Evolutionary conservation across 495 filamentous ascomycete species (phyloP).

Genomic region (Lasiosphaeria miniovina): DNA sequence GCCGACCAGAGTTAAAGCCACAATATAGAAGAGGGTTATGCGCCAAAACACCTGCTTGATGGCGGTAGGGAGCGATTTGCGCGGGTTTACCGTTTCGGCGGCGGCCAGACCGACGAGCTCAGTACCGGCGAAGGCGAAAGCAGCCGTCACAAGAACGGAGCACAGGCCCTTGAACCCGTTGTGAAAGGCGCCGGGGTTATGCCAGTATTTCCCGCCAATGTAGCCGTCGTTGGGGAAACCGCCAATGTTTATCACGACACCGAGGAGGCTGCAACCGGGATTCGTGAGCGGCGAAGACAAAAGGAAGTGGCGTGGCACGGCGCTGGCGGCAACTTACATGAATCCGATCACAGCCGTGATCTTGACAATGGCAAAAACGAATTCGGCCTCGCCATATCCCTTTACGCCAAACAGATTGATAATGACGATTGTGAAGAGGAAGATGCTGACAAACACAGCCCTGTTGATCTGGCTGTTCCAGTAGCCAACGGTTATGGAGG

Average conservation of each 20-base stretch:
- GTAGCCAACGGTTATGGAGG: conserved; percentile 82
- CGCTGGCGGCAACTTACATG: conserved; percentile 55
- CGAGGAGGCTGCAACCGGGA: conserved; percentile 57
- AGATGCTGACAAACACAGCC: conserved; percentile 82
- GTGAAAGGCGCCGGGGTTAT: conserved; percentile 81
- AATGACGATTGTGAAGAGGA: conserved; percentile 65
- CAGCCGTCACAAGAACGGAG: conserved; percentile 88
- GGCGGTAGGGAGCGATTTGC: conserved; percentile 80
- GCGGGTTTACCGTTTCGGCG: conserved; percentile 82
- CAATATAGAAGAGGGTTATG: conserved; percentile 83
- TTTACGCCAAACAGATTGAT: conserved; percentile 88
- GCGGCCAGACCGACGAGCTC: conserved; percentile 91
- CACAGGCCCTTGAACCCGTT: conserved; percentile 94
- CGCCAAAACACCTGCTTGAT: conserved; percentile 96
- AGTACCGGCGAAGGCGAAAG: conserved; percentile 89
- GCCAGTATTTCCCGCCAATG: conserved; percentile 82
- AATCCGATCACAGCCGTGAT: conserved; percentile 83
- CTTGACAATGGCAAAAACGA: conserved; percentile 83
- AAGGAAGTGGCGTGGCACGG: conserved; percentile 1
- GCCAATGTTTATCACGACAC: conserved; percentile 74
- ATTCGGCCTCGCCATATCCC: conserved; percentile 89
- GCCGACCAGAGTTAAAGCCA: conserved; percentile 70
- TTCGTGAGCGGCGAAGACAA: conserved; percentile 19
- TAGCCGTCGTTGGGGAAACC: conserved; percentile 73
- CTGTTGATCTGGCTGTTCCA: conserved; percentile 69